Conservation (phyloP, 2,329 filamentous ascomycete genomes). For the Mycosphaerella arachidis region DNA sequence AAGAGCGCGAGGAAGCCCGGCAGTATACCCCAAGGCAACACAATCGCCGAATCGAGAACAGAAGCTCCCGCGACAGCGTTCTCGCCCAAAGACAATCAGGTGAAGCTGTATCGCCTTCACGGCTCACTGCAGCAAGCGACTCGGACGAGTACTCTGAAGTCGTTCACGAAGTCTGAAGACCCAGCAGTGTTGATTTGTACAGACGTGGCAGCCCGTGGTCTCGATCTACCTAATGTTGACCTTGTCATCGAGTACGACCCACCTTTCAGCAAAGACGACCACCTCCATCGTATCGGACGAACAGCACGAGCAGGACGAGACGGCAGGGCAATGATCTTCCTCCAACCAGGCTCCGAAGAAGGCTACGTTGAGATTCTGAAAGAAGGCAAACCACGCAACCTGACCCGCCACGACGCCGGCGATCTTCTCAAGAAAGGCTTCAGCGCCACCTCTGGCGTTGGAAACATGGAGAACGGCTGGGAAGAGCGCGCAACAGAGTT, state of each 20-base stretch:
- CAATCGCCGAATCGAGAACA: slow-evolving; percentile 45
- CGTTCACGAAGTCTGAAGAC: slow-evolving; percentile 69
- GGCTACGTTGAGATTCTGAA: slow-evolving; percentile 78
- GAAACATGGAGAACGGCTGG: slow-evolving; percentile 48
- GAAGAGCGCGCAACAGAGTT: slow-evolving; percentile 63
- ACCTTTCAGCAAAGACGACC: slow-evolving; percentile 87
- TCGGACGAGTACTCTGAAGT: slow-evolving; percentile 77
- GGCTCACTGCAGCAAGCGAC: slow-evolving; percentile 85
- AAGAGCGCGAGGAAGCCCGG: slow-evolving; percentile 35
- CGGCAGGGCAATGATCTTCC: slow-evolving; percentile 81
- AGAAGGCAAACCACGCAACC: slow-evolving; percentile 58
- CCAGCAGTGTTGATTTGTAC: slow-evolving; percentile 86
- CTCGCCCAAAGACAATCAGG: slow-evolving; percentile 63
- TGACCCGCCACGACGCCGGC: slow-evolving; percentile 56
- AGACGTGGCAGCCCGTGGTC: slow-evolving; percentile 89
- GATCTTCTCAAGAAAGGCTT: slow-evolving; percentile 66
- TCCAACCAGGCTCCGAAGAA: slow-evolving; percentile 87
- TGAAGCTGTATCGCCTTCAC: slow-evolving; percentile 82
- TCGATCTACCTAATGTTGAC: slow-evolving; percentile 93
- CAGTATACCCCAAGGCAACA: slow-evolving; percentile 39
- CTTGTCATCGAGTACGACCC: slow-evolving; percentile 95
- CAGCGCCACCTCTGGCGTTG: slow-evolving; percentile 25
- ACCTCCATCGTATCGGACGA: slow-evolving; percentile 89
- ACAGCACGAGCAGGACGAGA: slow-evolving; percentile 88
- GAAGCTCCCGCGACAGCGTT: slow-evolving; percentile 39